phyloP scores from a whole-genome alignment of 1,284 basidiomycete species.

The Leccinum pachyderme region DNA sequence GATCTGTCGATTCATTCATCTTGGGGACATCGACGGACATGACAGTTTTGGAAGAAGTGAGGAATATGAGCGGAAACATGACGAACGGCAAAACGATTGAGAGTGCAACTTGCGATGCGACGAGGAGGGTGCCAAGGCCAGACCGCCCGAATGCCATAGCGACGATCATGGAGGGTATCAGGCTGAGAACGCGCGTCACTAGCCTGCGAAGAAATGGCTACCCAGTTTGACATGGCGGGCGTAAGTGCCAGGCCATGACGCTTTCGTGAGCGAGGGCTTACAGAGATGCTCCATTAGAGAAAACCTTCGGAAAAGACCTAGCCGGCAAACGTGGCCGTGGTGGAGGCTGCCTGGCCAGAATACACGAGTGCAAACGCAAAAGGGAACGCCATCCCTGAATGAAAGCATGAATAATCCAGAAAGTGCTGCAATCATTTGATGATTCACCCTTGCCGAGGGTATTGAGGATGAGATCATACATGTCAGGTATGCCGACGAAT shows the following conservation, averaged over 20 bases:
- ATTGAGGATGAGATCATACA: conserved; percentile 58
- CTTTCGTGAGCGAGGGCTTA: conserved; percentile 33
- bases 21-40: conserved; percentile 45
- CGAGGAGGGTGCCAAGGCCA: conserved; percentile 73
- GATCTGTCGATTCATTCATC: background rate
- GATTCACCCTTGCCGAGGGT: conserved; percentile 58
- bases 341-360: conserved; percentile 78
- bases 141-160: conserved; percentile 62
- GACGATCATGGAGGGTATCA: conserved; percentile 72
- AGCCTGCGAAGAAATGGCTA: conserved; percentile 72
- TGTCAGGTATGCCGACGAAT: conserved; percentile 65
- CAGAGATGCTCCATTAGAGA: conserved; percentile 76
- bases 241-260: background rate
- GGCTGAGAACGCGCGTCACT: conserved; percentile 70
- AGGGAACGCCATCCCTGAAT: conserved; percentile 61
- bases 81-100: conserved; percentile 79
- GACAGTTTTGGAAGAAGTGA: conserved; percentile 57
- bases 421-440: background rate
- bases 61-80: conserved; percentile 63
- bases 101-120: conserved; percentile 76
- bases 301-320: conserved; percentile 86
- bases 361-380: conserved; percentile 79
- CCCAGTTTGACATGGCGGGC: background rate
- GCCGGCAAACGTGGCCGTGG: conserved; percentile 82
- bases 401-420: background rate